A percentile compares a stretch with the other conserved stretches of the same genome.
Evolutionary conservation across 495 filamentous ascomycete species (phyloP).

Genomic region (Penicillium psychrofluorescens): DNA sequence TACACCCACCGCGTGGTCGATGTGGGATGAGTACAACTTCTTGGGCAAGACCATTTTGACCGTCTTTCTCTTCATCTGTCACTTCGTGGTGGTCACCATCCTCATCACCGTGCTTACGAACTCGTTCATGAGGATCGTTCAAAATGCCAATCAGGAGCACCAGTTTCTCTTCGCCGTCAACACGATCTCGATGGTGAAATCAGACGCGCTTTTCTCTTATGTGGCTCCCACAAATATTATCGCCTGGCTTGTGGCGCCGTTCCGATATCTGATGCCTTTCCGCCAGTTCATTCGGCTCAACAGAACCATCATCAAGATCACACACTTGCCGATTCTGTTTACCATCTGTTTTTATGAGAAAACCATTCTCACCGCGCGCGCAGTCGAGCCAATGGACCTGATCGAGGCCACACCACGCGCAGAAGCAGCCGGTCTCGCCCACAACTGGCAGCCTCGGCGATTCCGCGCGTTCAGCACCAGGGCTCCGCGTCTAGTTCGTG

Average conservation of each 20-base stretch:
- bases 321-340: constrained; percentile 80
- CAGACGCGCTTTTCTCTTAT: constrained; percentile 87
- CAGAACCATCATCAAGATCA: constrained; percentile 78
- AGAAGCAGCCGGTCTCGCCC: constrained; percentile 19
- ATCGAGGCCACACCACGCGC: constrained; percentile 40
- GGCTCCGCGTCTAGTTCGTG: constrained; percentile 55
- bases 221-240: constrained; percentile 82
- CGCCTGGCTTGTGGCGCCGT: constrained; percentile 75
- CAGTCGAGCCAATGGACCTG: constrained; percentile 72
- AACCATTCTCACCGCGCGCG: constrained; percentile 55
- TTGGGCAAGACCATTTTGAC: constrained; percentile 69
- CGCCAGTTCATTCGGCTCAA: constrained; percentile 73
- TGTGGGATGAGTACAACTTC: constrained; percentile 71
- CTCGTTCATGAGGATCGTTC: constrained; percentile 87
- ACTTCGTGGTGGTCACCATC: constrained; percentile 91
- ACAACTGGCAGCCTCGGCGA: constrained; percentile 34
- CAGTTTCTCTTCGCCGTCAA: constrained; percentile 93
- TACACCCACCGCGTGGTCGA: constrained; percentile 64
- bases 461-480: constrained; percentile 62
- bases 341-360: constrained; percentile 84
- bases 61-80: constrained; percentile 84
- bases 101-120: constrained; percentile 89
- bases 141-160: constrained; percentile 87
- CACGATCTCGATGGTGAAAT: constrained; percentile 93
- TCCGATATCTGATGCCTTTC: constrained; percentile 72